Evolutionary conservation across 1,284 basidiomycete genomes (phyloP), one percentile per base, ranked within the genome.

Genomic region (Coniferiporia weirii): DNA sequence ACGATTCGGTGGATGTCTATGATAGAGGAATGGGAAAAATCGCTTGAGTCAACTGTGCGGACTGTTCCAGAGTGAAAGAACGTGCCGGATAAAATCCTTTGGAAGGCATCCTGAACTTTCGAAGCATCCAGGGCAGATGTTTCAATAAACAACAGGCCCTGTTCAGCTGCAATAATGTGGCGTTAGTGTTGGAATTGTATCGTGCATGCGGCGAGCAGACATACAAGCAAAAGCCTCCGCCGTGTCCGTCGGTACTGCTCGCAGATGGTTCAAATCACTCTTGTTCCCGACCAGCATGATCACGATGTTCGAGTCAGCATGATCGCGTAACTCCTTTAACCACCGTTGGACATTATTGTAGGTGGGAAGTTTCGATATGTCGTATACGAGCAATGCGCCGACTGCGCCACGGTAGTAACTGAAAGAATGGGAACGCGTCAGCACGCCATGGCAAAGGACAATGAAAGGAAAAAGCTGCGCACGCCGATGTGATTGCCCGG

Each of bases 361-460:
- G 47, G 96, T 98, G 61, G 87, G 87, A 71, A 97, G 95, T 78
- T 99, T 95, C 64, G 93, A 86, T 70, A 96, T 95, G 70, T 95
- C 93, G 74, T 95, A 95, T 36, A 96, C 93, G 56, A 96, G 82
- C 50, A 95, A 81, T 51, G 93, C 93, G 52, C 93, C 93, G 59
- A 98, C 96, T 13, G 96, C 97, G 58, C 96, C 96, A 62, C 97
- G 94, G 79, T 99, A 99, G 79, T 99, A 99, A 40, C 92, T 95
- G 67, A 35, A 44, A 48, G 34, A 56, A 32, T 27, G 43, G 17
- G 46, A 19, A 56, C 32, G 48, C 22, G 49, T 60, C 53, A 56
- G 35, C 15, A 27, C 35, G 1, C 10, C 35, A n/a, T 36, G 32
- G 19, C 5, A 49, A 59, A 51, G 51, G 56, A 54, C n/a, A 38